Conservation (phyloP, 257 asterid species). For the Galeopsis tetrahit region DNA sequence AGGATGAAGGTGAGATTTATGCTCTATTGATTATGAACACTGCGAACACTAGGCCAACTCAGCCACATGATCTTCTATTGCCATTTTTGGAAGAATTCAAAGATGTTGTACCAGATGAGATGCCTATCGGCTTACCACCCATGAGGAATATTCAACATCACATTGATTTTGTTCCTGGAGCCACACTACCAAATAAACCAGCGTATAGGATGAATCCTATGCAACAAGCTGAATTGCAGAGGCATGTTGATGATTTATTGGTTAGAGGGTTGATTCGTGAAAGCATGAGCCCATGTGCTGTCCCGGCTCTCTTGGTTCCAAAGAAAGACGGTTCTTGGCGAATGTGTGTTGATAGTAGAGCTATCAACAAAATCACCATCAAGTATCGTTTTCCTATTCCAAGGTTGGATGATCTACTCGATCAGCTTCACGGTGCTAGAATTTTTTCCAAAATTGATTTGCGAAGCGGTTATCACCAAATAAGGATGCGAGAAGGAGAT, state of each 20-base stretch:
- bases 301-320: background rate
- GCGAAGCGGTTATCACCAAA: too few species aligned
- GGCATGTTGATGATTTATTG: background rate
- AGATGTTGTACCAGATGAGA: background rate
- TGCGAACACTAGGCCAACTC: background rate
- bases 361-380: background rate
- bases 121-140: background rate
- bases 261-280: background rate
- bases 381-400: background rate
- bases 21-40: background rate
- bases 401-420: background rate
- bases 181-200: background rate
- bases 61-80: background rate
- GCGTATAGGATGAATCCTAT: background rate
- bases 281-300: background rate
- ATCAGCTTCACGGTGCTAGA: too few species aligned
- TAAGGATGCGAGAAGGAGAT: too few species aligned
- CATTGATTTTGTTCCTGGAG: background rate
- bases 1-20: background rate
- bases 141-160: background rate
- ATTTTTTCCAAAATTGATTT: too few species aligned
- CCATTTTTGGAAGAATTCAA: background rate
- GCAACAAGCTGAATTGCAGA: background rate
- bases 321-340: background rate
- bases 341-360: background rate